Percentiles rank a stretch among this genome's conserved stretches.
These are phyloP conservation scores for Sporothrix variecibatus DNA, from an alignment of 2,329 filamentous ascomycete species.

Conservation along the genomic window DNA sequence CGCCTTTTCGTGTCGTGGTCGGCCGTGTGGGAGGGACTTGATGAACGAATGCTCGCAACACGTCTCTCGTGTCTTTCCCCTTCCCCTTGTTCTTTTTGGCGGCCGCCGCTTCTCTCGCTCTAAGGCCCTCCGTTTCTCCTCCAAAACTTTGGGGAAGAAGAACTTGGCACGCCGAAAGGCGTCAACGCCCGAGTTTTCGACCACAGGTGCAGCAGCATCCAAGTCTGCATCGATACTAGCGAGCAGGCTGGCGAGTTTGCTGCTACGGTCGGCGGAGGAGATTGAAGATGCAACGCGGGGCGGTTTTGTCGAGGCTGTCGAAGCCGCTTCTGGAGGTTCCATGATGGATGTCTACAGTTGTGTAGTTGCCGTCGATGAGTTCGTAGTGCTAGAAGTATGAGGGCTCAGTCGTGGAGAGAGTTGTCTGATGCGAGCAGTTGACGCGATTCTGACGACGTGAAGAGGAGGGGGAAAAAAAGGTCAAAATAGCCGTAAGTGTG, in stretches of 20 bases:
- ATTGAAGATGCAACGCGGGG: not conserved
- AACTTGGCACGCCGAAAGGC: slow-evolving; percentile 55
- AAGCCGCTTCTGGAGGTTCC: not conserved
- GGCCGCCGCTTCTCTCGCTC: not conserved
- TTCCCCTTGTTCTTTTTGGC: not conserved
- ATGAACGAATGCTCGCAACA: not conserved
- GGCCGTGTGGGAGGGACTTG: not conserved
- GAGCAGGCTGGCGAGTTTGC: slow-evolving; percentile 10
- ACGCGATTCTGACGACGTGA: not conserved
- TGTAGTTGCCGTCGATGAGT: too few species aligned
- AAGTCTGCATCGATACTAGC: slow-evolving; percentile 20
- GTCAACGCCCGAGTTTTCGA: slow-evolving; percentile 42
- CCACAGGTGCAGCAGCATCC: not conserved
- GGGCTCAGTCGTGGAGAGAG: not conserved
- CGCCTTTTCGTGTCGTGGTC: slow-evolving; percentile 25
- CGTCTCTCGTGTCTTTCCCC: slow-evolving; percentile 25
- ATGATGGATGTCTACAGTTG: not conserved
- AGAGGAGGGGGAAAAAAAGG: not conserved
- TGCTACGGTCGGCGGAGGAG: not conserved
- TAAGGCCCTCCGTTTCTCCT: slow-evolving; percentile 32
- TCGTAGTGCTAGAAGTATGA: not conserved
- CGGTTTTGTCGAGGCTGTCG: not conserved
- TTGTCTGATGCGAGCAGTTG: too few species aligned
- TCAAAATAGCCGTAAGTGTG: not conserved
- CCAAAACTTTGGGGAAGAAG: slow-evolving; percentile 44